Evolutionary conservation across 257 asterid genomes (phyloP).

Genomic region (Solanum dulcamara): DNA sequence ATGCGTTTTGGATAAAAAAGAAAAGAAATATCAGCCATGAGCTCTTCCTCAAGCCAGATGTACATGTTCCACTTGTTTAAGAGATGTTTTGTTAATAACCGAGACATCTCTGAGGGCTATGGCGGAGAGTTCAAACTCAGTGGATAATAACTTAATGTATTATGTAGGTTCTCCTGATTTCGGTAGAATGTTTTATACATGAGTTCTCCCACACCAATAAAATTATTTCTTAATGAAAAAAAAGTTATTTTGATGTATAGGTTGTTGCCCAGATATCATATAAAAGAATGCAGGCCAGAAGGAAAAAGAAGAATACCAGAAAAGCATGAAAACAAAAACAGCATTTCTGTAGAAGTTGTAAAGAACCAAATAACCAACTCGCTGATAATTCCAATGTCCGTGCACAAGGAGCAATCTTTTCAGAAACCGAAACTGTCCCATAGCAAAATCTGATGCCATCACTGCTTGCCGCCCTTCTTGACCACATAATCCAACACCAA

Average conservation of each 20-base stretch:
- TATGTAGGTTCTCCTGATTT: neutral
- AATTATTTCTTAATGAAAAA: neutral
- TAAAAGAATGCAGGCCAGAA: neutral
- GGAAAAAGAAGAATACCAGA: slow-evolving; percentile 53
- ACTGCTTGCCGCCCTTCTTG: slow-evolving; percentile 99
- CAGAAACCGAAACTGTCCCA: slow-evolving; percentile 94
- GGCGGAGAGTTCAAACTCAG: neutral
- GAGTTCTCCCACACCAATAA: neutral
- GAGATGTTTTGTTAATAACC: neutral
- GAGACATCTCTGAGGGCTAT: neutral
- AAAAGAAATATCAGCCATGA: neutral
- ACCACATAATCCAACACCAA: slow-evolving; percentile 99
- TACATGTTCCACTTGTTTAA: neutral
- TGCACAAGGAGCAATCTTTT: slow-evolving; percentile 89
- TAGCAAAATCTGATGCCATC: slow-evolving; percentile 99
- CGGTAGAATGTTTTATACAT: neutral
- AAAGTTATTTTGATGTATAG: too few relatives aligned
- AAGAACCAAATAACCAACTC: slow-evolving; percentile 85
- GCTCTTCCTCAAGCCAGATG: neutral
- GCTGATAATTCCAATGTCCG: slow-evolving; percentile 98
- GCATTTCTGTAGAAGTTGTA: slow-evolving; percentile 97
- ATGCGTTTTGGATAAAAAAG: neutral
- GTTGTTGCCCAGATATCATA: neutral
- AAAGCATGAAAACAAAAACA: slow-evolving; percentile 92
- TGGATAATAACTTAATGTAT: neutral